Evolutionary conservation across 306 rosid species (phyloP).

Genomic region (Dryas drummondii): DNA sequence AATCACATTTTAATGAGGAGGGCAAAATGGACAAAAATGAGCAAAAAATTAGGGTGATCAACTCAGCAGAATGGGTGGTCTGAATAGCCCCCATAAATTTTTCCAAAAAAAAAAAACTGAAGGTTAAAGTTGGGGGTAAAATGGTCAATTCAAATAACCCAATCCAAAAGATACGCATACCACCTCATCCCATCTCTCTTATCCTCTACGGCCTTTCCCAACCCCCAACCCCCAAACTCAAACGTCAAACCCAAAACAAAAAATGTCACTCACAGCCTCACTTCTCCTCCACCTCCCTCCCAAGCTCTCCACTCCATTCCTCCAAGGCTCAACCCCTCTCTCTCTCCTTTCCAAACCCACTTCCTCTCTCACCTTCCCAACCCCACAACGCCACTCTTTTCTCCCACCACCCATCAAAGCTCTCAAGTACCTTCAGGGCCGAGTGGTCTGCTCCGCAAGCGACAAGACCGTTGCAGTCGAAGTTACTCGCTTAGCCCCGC

Average conservation of each 20-base stretch:
- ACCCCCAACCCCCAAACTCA: slow-evolving; percentile 7
- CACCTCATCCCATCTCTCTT: slow-evolving; percentile 9
- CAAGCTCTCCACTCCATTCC: slow-evolving; percentile 62
- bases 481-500: slow-evolving; percentile 79
- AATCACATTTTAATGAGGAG: too few species aligned
- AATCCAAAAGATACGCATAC: background rate
- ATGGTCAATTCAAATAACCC: too few species aligned
- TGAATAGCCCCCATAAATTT: too few species aligned
- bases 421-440: slow-evolving; percentile 71
- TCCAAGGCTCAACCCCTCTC: slow-evolving; percentile 56
- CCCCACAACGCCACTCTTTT: slow-evolving; percentile 29
- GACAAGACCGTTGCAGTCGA: slow-evolving; percentile 91
- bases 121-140: too few species aligned
- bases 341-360: slow-evolving; percentile 49
- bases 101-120: too few species aligned
- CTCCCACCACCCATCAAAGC: slow-evolving; percentile 58
- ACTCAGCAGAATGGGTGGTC: too few species aligned
- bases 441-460: slow-evolving; percentile 62
- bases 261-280: slow-evolving; percentile 41
- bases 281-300: slow-evolving; percentile 69
- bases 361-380: slow-evolving; percentile 29
- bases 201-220: background rate
- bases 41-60: too few species aligned
- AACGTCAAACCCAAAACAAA: background rate
- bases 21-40: too few species aligned